Conservation (phyloP, 2,329 filamentous ascomycete genomes). For the Pseudogymnoascus pannorum region DNA sequence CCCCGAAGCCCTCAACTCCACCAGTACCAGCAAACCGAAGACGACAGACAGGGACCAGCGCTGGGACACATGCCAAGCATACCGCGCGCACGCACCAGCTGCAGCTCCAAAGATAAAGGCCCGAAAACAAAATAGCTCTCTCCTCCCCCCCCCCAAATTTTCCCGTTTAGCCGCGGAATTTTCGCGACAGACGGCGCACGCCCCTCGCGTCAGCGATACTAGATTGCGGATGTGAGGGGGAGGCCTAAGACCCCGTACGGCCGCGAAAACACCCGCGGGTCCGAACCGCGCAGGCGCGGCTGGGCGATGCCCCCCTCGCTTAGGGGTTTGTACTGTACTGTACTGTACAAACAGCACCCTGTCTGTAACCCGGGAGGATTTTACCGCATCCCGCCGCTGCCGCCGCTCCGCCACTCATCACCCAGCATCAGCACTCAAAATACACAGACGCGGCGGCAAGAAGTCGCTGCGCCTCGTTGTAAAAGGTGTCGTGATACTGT, state of each 20-base stretch:
- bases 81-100: neutral
- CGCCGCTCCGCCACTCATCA: neutral
- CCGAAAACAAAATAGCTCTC: neutral
- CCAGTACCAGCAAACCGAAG: neutral
- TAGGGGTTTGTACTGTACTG: neutral
- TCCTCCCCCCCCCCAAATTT: neutral
- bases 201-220: neutral
- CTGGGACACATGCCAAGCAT: neutral
- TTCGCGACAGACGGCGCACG: neutral
- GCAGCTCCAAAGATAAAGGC: neutral
- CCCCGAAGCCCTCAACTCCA: neutral
- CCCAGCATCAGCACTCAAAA: neutral
- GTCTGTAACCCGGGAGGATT: neutral
- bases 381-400: neutral
- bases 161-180: slow-evolving; percentile 7
- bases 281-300: slow-evolving; percentile 3
- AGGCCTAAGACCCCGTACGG: neutral
- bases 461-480: neutral
- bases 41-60: neutral
- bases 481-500: neutral
- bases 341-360: slow-evolving; percentile 5
- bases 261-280: slow-evolving; percentile 1
- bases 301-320: neutral
- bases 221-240: neutral
- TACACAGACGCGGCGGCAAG: neutral